Base-by-base conservation (phyloP, 495 filamentous ascomycete genomes). In the Oleoguttula mirabilis region DNA sequence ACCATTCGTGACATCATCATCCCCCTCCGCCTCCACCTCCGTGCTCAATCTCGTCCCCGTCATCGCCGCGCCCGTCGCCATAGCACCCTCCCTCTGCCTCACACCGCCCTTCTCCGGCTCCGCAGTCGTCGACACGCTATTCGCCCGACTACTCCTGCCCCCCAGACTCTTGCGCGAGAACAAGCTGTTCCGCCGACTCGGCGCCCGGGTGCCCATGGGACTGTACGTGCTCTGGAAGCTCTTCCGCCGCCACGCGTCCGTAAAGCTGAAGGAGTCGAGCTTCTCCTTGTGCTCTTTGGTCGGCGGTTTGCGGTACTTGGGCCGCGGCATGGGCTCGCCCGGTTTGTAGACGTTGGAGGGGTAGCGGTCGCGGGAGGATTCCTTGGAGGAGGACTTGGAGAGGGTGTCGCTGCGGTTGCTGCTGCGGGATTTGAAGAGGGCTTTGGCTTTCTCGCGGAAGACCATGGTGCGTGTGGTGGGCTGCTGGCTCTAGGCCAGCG, bases 261-360 rank as follows among this genome's bases (percentile, higher is more conserved):
- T 50, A 44, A 60, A 64, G 39, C 12, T 43, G 55, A 61, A 66
- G 19, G 52, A 19, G 37, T 64, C 62, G 8, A 66, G 57, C 10
- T 57, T 48, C 39, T 54, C 62, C 38, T 57, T 63, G 48, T 66
- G 62, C 39, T 58, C 52, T 32, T 57, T 57, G 28, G 42, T 52
- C 12, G 60, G 60, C n/a, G 58, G 58, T 0, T 49, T 51, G 16
- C 61, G 61, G 45, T 66, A 66, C 39, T 66, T 66, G 14, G 59
- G 48, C 12, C 54, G 55, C 7, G 62, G 62, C 58, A 66, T 60
- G 33, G 55, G 45, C 37, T 66, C 62, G 54, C 60, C 62, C 21
- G 61, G 59, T 43, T 59, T 52, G 56, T 66, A 66, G 47, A 58
- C 39, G 33, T 46, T 48, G 42, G 32, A 39, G 39, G 50, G 41